Base-by-base conservation (phyloP, 306 rosid genomes). In the Prunus davidiana region DNA sequence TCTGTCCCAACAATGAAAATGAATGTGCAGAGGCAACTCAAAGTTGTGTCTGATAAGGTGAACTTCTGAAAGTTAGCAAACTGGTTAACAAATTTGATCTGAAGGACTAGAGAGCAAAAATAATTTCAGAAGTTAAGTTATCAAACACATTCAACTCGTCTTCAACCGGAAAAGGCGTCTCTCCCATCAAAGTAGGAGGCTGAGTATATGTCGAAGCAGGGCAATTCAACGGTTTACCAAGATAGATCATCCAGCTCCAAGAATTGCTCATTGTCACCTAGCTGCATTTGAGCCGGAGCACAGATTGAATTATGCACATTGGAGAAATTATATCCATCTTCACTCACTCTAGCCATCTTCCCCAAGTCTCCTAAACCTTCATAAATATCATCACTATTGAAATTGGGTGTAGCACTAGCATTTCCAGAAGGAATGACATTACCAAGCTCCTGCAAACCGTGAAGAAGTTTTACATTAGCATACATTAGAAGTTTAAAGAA, bases 241-340 rank as follows among this genome's bases (percentile, higher is more conserved):
- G 43, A 38, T 38, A 93, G 90, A 74, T 93, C 97, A 73, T 0
- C 25, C 78, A 93, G 78, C 87, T 93, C 97, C 84, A 93, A 51
- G 69, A 34, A 91, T 66, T 61, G 24, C n/a, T 2, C 16, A 60
- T 12, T 6, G 19, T 2, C 64, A 12, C 34, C 34, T 4, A 5
- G 19, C 12, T 2, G 30, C 16, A 60, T 60, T 24, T 60, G 34
- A 12, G 32, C 64, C 34, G 19, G 18, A 1, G 28, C 15, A 57
- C 8, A 20, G 28, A 57, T 62, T 43, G 62, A 43, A 69, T 34
- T 51, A 25, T 73, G 69, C 58, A 63, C 69, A 78, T 43, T 55
- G 76, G 71, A 73, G n/a, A 65, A 50, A 45, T 49, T 38, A 49
- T 19, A 54, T 51, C 27, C 60, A 24, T 74, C 79, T 22, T 75